Percentiles rank a stretch among this genome's conserved stretches.
Conservation (phyloP, 2,329 filamentous ascomycete species). For the Pseudogymnoascus pannorum region DNA sequence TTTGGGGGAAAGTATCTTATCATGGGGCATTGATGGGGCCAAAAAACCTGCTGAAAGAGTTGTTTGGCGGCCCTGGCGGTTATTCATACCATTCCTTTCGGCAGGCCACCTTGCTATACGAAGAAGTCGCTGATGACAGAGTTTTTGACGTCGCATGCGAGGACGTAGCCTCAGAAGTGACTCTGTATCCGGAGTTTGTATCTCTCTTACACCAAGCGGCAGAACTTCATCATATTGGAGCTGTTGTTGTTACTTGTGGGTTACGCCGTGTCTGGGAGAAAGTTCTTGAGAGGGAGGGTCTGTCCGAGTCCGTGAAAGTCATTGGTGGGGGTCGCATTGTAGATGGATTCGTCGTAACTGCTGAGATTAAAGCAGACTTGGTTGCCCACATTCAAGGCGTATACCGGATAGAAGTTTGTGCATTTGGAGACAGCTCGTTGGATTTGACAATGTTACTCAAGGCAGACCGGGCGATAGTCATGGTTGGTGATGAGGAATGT, state of each 20-base stretch:
- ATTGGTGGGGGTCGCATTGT: conserved; percentile 44
- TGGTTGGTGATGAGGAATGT: conserved; percentile 40
- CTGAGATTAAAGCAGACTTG: conserved; percentile 41
- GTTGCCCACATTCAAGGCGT: conserved; percentile 34
- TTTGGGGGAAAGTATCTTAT: conserved; percentile 36
- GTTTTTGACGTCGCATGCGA: conserved; percentile 40
- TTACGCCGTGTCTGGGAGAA: conserved; percentile 47
- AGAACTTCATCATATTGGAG: conserved; percentile 33
- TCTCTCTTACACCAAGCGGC: conserved; percentile 33
- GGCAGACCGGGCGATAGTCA: conserved; percentile 47
- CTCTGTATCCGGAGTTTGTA: conserved; percentile 41
- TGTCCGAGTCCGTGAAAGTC: conserved; percentile 38
- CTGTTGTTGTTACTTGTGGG: conserved; percentile 49
- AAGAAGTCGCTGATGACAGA: conserved; percentile 34
- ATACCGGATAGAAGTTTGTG: conserved; percentile 38
- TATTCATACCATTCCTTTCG: conserved; percentile 50
- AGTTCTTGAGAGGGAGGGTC: conserved; percentile 37
- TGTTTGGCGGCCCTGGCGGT: conserved; percentile 41
- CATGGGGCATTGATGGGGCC: conserved; percentile 1
- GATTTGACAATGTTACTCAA: conserved; percentile 49
- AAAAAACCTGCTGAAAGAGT: conserved; percentile 29
- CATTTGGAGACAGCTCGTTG: conserved; percentile 53
- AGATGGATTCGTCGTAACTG: conserved; percentile 44
- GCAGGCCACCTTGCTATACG: conserved; percentile 46
- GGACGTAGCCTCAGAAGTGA: conserved; percentile 34